These are phyloP conservation scores for Harringtonia aguacate DNA, from an alignment of 2,329 filamentous ascomycete species.

Conservation along the genomic window DNA sequence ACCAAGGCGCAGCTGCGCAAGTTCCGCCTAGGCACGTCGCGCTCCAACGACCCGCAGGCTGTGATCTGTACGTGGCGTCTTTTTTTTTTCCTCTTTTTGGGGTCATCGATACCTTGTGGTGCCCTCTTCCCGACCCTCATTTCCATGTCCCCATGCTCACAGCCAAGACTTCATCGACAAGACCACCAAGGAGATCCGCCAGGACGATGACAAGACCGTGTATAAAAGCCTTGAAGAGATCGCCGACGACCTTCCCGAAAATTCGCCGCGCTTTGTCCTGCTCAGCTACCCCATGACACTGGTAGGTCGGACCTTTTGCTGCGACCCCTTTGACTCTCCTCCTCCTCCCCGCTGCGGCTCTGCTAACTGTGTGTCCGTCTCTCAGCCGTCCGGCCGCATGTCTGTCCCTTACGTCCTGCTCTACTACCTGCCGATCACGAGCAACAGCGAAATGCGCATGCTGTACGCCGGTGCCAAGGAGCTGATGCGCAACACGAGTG, in stretches of 20 bases:
- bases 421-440: constrained; percentile 89
- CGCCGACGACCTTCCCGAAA: constrained; percentile 82
- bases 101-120: too few relatives aligned
- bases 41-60: constrained; percentile 77
- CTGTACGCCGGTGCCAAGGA: constrained; percentile 94
- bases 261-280: constrained; percentile 80
- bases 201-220: constrained; percentile 63
- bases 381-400: constrained; percentile 66
- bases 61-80: constrained; percentile 93
- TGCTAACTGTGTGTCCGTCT: neutral
- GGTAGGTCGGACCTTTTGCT: constrained; percentile 32
- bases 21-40: constrained; percentile 84
- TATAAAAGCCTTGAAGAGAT: constrained; percentile 76
- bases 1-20: constrained; percentile 86
- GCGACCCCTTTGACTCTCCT: neutral
- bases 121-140: too few relatives aligned
- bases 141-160: neutral
- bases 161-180: constrained; percentile 66
- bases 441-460: constrained; percentile 82
- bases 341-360: neutral
- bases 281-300: constrained; percentile 84
- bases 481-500: constrained; percentile 83
- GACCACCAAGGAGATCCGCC: constrained; percentile 78
- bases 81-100: too few relatives aligned
- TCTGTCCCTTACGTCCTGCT: constrained; percentile 90